Conservation (phyloP, 192 early-diverging fungal genomes). For the Coemansia sp. region DNA sequence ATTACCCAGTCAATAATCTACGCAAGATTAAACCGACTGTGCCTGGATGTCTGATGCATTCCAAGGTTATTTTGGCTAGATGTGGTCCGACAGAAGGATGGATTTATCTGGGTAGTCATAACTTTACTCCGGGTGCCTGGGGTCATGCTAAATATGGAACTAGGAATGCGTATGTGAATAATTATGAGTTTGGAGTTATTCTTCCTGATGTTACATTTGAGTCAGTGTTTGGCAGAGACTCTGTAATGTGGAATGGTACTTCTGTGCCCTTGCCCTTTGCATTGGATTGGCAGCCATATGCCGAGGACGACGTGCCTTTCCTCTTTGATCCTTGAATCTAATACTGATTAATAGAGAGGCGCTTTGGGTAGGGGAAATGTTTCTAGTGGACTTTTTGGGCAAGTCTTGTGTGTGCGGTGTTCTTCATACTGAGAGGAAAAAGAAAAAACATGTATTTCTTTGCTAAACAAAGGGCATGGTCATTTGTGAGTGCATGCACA, state of each 20-base stretch:
- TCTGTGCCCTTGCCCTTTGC: conserved; percentile 29
- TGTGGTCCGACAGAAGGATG: conserved; percentile 14
- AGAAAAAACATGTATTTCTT: too few relatives aligned
- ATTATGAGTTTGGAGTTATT: conserved; percentile 43
- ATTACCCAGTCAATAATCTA: conserved; percentile 7
- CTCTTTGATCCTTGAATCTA: too few relatives aligned
- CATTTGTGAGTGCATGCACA: too few relatives aligned
- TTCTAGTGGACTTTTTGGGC: too few relatives aligned
- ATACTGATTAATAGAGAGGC: too few relatives aligned
- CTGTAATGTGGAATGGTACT: conserved; percentile 16
- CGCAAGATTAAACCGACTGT: conserved; percentile 15
- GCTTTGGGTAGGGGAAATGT: too few relatives aligned
- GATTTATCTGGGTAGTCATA: conserved; percentile 44
- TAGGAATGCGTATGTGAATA: conserved; percentile 14
- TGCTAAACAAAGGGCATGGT: too few relatives aligned
- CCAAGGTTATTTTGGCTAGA: conserved; percentile 27
- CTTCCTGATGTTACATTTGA: conserved; percentile 16
- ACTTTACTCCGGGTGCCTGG: conserved; percentile 42
- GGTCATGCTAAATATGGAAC: neutral
- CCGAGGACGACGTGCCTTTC: conserved; percentile 11
- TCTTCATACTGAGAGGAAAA: too few relatives aligned
- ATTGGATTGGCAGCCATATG: conserved; percentile 22
- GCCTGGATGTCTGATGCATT: conserved; percentile 9
- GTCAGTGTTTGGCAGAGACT: conserved; percentile 16
- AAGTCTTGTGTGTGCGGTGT: too few relatives aligned